Evolutionary conservation across 768 basidiomycete genomes (phyloP).

Genomic region (Filobasidium wieringae): DNA sequence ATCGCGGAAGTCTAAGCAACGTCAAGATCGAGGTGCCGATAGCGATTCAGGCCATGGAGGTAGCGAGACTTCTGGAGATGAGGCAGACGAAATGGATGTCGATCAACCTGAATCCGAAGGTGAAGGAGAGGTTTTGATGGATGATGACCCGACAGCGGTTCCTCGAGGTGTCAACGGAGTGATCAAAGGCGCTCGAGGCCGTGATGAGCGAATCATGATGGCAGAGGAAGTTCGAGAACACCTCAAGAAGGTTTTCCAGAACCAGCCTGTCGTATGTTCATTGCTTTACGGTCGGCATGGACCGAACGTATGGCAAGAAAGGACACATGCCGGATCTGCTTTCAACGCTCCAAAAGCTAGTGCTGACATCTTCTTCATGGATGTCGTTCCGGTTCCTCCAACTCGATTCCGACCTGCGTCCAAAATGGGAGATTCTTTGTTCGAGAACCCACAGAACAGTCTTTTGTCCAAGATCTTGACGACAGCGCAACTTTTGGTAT

Average conservation of each 20-base stretch:
- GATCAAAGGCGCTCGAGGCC: slow-evolving; percentile 61
- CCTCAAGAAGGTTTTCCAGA: slow-evolving; percentile 71
- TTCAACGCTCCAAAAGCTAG: slow-evolving; percentile 43
- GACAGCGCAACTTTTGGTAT: slow-evolving; percentile 57
- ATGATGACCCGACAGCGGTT: slow-evolving; percentile 37
- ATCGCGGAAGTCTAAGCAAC: background rate
- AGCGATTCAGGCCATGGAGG: slow-evolving; percentile 42
- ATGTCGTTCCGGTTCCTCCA: slow-evolving; percentile 79
- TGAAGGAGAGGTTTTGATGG: slow-evolving; percentile 34
- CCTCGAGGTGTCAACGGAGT: slow-evolving; percentile 66
- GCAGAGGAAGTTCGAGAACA: slow-evolving; percentile 91
- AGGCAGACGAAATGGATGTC: slow-evolving; percentile 33
- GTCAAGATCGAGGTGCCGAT: slow-evolving; percentile 13
- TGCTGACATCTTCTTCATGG: slow-evolving; percentile 96
- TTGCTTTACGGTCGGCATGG: slow-evolving; percentile 90
- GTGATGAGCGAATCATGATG: slow-evolving; percentile 79
- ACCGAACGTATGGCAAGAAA: slow-evolving; percentile 36
- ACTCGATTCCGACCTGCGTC: slow-evolving; percentile 92
- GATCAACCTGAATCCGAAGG: slow-evolving; percentile 36
- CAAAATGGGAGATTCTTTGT: slow-evolving; percentile 78
- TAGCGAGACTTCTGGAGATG: slow-evolving; percentile 31
- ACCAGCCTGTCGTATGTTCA: slow-evolving; percentile 68
- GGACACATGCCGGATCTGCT: slow-evolving; percentile 5
- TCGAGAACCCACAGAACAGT: slow-evolving; percentile 94
- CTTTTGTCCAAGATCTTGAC: slow-evolving; percentile 66